These are phyloP conservation scores for Eimeria maxima DNA, from an alignment of 169 alveolate genomes.

Conservation along the genomic window DNA sequence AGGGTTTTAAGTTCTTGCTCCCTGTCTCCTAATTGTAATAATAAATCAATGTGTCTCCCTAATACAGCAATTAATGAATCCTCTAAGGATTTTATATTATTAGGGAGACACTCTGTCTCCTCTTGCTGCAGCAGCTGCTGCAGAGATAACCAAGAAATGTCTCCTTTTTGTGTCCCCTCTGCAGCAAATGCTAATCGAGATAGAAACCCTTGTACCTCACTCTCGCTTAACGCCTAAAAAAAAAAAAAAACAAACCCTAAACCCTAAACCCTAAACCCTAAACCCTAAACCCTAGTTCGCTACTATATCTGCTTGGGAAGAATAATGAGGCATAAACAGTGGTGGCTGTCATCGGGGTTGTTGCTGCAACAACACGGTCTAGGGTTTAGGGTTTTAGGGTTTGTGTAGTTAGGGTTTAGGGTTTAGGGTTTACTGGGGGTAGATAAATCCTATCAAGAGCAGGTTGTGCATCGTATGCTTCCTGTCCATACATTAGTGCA, in stretches of 20 bases:
- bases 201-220: conserved; percentile 41
- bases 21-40: conserved; percentile 21
- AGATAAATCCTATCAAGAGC: background rate
- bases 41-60: conserved; percentile 38
- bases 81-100: background rate
- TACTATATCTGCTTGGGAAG: too few relatives aligned
- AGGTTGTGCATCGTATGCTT: background rate
- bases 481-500: background rate
- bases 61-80: conserved; percentile 23
- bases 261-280: conserved; percentile 60
- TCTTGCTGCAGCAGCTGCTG: conserved; percentile 73
- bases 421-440: background rate
- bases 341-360: too few relatives aligned
- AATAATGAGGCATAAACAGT: too few relatives aligned
- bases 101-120: conserved; percentile 51
- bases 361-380: background rate
- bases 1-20: conserved; percentile 37
- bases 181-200: conserved; percentile 51
- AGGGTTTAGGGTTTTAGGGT: conserved; percentile 26
- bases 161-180: background rate
- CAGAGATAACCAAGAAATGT: background rate
- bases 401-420: conserved; percentile 47
- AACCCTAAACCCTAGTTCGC: background rate
- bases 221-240: conserved; percentile 25
- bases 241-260: background rate